These are phyloP conservation scores for Leersia perrieri DNA, from an alignment of 176 grass and related monocot species.

Conservation along the genomic window DNA sequence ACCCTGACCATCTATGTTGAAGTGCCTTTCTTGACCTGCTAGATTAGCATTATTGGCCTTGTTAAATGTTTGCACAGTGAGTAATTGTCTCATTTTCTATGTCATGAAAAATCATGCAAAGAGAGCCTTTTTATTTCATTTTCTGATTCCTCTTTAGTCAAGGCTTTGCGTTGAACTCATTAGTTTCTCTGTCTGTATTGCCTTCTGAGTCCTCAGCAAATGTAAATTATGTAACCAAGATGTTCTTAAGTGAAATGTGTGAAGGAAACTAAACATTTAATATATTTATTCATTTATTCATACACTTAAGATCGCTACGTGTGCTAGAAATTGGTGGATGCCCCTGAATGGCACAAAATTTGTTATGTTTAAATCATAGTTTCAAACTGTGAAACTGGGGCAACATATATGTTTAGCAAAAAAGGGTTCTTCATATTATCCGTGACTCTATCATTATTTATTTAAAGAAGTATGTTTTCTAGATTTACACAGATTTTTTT, in stretches of 20 bases:
- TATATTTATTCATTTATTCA: slow-evolving; percentile 9
- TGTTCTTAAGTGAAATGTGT: slow-evolving; percentile 6
- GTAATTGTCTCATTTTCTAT: not conserved
- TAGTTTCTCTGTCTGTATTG: slow-evolving; percentile 5
- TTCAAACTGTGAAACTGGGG: not conserved
- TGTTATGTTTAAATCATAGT: not conserved
- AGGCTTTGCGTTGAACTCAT: not conserved
- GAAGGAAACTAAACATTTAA: not conserved
- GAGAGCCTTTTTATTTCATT: not conserved
- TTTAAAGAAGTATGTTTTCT: not conserved
- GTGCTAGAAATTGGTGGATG: not conserved
- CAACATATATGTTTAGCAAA: not conserved
- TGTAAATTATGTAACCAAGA: not conserved
- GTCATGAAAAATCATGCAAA: not conserved
- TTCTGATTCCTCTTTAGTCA: slow-evolving; percentile 1
- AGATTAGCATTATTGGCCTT: not conserved
- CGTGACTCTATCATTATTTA: not conserved
- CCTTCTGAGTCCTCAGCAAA: not conserved
- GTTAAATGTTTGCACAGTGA: not conserved
- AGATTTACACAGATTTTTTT: not conserved
- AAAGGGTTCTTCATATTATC: not conserved
- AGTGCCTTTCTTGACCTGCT: slow-evolving; percentile 17
- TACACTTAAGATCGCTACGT: not conserved
- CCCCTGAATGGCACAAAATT: not conserved
- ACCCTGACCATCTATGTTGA: slow-evolving; percentile 7